Base-by-base conservation (phyloP, 2,329 filamentous ascomycete genomes). In the Scedosporium apiospermum region DNA sequence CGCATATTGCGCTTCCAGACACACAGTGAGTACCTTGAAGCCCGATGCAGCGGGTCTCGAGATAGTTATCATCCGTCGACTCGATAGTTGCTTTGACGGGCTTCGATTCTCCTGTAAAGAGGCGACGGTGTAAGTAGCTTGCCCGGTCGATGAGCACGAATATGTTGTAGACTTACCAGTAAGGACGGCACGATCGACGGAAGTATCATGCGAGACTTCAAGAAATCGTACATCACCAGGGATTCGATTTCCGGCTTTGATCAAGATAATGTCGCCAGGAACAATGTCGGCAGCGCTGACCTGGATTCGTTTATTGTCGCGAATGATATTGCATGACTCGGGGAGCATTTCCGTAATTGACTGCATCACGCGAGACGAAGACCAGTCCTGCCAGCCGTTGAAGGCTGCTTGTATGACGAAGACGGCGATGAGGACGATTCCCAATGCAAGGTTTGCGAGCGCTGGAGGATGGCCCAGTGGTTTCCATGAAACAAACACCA, bases 321-420 rank as follows among this genome's bases (percentile, higher is more conserved):
- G 51, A 26, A 18, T 14, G n/a, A 55, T 4, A 27, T 86, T 76
- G 67, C 87, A 90, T 64, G 85, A 80, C 67, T 91, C 88, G 0
- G 89, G 89, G n/a, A 93, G 78, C 88, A 93, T 90, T 18, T 82
- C 87, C 58, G 87, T 89, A 70, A 93, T 93, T 0, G 88, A 90
- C 18, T 85, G 83, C 90, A 93, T 93, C 62, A 91, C 88, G 4
- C 86, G 78, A 1, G 84, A 88, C 0, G 88, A 89, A 2, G 88
- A 90, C 83, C 88, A 93, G 70, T 93, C 89, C 69, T 88, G 85
- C 78, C 81, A 88, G 69, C 83, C 82, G 69, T 87, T 87, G 75
- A 91, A 92, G 2, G 77, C 82, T 16, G 87, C 89, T 68, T 88
- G 85, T 49, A 88, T 83, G 65, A 86, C 74, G 68, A 88, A 93